Evolutionary conservation across 441 rosid genomes (phyloP).

Genomic region (Arabidopsis hybrid): DNA sequence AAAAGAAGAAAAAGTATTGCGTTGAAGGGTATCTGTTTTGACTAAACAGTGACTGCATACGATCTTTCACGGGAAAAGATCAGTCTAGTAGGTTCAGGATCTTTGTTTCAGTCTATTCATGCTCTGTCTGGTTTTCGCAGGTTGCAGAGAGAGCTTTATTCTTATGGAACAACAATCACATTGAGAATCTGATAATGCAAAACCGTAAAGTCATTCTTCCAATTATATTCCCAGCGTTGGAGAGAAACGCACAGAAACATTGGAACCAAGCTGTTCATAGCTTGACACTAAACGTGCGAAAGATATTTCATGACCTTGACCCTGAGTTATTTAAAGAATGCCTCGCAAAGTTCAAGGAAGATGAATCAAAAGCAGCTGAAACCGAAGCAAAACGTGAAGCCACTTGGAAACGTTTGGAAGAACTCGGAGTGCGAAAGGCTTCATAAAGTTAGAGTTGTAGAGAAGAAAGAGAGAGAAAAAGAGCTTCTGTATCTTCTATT

Average conservation of each 20-base stretch:
- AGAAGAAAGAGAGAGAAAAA: slow-evolving; percentile 1
- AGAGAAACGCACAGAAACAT: slow-evolving; percentile 66
- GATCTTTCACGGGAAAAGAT: background rate
- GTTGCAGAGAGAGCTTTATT: slow-evolving; percentile 82
- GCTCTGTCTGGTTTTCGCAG: slow-evolving; percentile 45
- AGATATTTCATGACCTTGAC: slow-evolving; percentile 68
- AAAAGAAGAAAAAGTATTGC: background rate
- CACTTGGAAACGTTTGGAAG: slow-evolving; percentile 71
- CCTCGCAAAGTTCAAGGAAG: slow-evolving; percentile 57
- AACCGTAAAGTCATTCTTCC: slow-evolving; percentile 70
- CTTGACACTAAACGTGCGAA: slow-evolving; percentile 69
- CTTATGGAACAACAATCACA: slow-evolving; percentile 88
- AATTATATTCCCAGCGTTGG: slow-evolving; percentile 68
- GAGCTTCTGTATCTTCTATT: slow-evolving; percentile 24
- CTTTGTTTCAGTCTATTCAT: slow-evolving; percentile 21
- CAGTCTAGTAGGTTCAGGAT: slow-evolving; percentile 16
- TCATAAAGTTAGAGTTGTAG: slow-evolving; percentile 38
- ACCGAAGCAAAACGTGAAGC: slow-evolving; percentile 54
- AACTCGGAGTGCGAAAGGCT: slow-evolving; percentile 59
- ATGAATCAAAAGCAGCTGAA: slow-evolving; percentile 57
- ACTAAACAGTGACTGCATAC: slow-evolving; percentile 11
- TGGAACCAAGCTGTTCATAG: slow-evolving; percentile 81
- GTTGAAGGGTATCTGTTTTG: background rate
- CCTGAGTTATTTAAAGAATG: slow-evolving; percentile 71
- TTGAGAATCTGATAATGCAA: slow-evolving; percentile 70